Conservation (phyloP, 169 alveolate species). For the Toxoplasma gondii region DNA sequence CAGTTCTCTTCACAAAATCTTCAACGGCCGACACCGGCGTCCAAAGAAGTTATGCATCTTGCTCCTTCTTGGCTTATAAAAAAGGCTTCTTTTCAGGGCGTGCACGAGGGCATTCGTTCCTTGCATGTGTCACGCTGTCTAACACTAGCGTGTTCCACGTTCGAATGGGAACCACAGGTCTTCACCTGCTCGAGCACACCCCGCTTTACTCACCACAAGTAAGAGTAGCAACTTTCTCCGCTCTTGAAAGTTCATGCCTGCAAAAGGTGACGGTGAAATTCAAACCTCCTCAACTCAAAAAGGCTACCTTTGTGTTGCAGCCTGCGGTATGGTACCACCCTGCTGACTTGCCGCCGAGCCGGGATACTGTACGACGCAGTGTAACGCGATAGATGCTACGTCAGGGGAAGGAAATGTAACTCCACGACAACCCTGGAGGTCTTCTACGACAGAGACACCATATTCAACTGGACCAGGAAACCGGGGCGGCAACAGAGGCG, state of each 20-base stretch:
- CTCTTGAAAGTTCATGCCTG: too few relatives aligned
- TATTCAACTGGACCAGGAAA: neutral
- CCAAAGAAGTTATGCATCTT: conserved; percentile 60
- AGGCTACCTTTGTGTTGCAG: too few relatives aligned
- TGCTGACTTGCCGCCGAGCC: too few relatives aligned
- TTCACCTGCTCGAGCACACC: neutral
- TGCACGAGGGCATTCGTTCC: conserved; percentile 71
- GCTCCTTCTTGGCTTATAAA: conserved; percentile 45
- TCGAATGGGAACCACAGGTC: neutral
- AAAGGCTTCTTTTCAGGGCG: conserved; percentile 61
- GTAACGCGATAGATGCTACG: too few relatives aligned
- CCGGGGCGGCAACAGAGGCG: neutral
- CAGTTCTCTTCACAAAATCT: conserved; percentile 54
- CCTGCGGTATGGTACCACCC: too few relatives aligned
- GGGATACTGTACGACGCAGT: too few relatives aligned
- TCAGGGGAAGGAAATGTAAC: neutral
- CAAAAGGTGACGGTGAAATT: too few relatives aligned
- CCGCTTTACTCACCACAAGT: neutral
- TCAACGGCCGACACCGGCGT: conserved; percentile 69
- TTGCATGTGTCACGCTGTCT: neutral
- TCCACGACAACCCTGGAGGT: neutral
- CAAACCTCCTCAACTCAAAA: too few relatives aligned
- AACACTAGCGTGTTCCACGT: neutral
- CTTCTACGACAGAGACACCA: neutral
- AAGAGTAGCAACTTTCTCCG: too few relatives aligned